These are phyloP conservation scores for Phalaenopsis equestris DNA, from an alignment of 106 monocot species.

Conservation along the genomic window DNA sequence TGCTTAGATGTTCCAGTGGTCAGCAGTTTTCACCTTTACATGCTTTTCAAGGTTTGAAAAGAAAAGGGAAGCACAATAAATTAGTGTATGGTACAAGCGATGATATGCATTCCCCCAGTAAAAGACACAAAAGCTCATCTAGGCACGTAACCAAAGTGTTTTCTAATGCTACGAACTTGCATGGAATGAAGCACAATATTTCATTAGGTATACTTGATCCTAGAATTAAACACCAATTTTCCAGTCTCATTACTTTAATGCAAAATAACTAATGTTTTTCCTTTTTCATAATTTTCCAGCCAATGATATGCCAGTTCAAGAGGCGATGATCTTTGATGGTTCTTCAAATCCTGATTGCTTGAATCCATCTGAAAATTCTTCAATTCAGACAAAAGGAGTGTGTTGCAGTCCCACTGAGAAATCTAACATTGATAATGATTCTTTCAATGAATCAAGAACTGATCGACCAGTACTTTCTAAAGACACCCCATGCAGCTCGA, in stretches of 20 bases:
- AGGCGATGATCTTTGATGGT: background rate
- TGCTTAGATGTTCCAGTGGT: background rate
- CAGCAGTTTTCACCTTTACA: background rate
- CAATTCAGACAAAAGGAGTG: background rate
- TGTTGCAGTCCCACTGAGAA: background rate
- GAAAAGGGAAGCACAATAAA: background rate
- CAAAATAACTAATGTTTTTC: background rate
- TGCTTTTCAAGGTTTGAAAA: conserved; percentile 9
- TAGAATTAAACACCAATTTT: background rate
- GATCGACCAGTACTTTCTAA: background rate
- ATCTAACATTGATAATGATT: background rate
- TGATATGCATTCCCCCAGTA: background rate
- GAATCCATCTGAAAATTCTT: background rate
- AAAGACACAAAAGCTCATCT: background rate
- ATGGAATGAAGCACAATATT: background rate
- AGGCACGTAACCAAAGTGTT: too few relatives aligned
- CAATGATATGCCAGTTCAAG: conserved; percentile 1
- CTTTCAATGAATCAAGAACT: background rate
- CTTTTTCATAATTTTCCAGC: background rate
- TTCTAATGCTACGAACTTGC: too few relatives aligned
- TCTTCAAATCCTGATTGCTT: background rate
- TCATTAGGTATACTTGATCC: background rate
- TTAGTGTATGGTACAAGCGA: background rate
- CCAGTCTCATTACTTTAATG: background rate
- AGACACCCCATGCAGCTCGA: background rate